Conservation (phyloP, 306 rosid genomes). For the Citrullus colocynthis region DNA sequence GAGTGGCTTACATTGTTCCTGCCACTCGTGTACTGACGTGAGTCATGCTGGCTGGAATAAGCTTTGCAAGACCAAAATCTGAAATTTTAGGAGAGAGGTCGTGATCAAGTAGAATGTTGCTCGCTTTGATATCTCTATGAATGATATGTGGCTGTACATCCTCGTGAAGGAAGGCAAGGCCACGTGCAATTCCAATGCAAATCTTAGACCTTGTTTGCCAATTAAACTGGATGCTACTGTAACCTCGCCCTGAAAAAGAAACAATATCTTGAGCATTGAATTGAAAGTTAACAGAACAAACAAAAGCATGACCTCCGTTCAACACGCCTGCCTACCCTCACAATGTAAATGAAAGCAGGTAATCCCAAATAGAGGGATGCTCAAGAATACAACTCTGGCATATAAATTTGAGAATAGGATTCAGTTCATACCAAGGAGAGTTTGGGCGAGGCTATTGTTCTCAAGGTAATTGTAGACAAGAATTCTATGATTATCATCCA, state of each 20-base stretch:
- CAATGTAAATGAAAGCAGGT: not conserved
- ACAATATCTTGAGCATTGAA: conserved; percentile 5
- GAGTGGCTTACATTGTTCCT: conserved; percentile 72
- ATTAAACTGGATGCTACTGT: conserved; percentile 32
- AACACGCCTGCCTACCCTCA: not conserved
- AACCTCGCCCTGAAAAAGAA: conserved; percentile 51
- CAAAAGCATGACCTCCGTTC: not conserved
- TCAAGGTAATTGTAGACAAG: conserved; percentile 93
- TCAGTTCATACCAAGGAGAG: conserved; percentile 56
- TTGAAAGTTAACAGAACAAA: not conserved
- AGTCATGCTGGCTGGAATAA: conserved; percentile 66
- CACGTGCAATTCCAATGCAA: conserved; percentile 63
- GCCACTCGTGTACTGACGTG: conserved; percentile 99
- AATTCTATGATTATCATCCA: conserved; percentile 58
- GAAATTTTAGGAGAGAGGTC: conserved; percentile 73
- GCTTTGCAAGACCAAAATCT: conserved; percentile 96
- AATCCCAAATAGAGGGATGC: not conserved
- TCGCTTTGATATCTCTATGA: conserved; percentile 96
- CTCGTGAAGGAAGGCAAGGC: conserved; percentile 86
- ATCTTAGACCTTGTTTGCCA: conserved; percentile 55
- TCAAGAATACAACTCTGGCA: not conserved
- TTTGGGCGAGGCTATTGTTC: conserved; percentile 77
- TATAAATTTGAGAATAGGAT: not conserved
- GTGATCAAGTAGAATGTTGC: conserved; percentile 80
- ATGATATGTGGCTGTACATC: conserved; percentile 72